Evolutionary conservation across 177 flowering plant species (phyloP).

Genomic region (Vitis hybrid): DNA sequence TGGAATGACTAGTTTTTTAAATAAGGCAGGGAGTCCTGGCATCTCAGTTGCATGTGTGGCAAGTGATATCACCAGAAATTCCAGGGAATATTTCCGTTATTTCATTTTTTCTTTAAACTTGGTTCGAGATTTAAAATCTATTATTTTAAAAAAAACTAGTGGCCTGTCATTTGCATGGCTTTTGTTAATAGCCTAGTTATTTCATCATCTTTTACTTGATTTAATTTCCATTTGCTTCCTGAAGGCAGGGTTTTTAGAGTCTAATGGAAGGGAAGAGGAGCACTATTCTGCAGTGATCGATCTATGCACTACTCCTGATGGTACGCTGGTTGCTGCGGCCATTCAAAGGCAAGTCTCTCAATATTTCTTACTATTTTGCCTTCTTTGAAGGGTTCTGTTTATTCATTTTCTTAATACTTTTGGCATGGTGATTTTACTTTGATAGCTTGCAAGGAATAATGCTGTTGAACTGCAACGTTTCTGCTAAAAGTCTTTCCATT

Average conservation of each 20-base stretch:
- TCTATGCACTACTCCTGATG: slow-evolving; percentile 57
- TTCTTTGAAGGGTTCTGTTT: neutral
- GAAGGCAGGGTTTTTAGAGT: slow-evolving; percentile 66
- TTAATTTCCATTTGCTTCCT: slow-evolving; percentile 19
- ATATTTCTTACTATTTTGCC: neutral
- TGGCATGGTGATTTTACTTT: slow-evolving; percentile 9
- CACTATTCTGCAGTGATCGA: slow-evolving; percentile 58
- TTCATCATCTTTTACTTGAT: neutral
- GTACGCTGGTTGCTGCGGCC: slow-evolving; percentile 71
- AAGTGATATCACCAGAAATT: neutral
- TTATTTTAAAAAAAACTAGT: too few species aligned
- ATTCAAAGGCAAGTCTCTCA: slow-evolving; percentile 59
- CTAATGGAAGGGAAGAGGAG: slow-evolving; percentile 42
- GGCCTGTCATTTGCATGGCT: neutral
- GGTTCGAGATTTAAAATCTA: neutral
- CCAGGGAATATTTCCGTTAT: neutral
- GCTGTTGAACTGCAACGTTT: slow-evolving; percentile 60
- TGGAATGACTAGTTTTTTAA: neutral
- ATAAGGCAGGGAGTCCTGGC: neutral
- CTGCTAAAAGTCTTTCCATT: slow-evolving; percentile 49
- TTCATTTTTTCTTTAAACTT: neutral
- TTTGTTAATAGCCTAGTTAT: neutral
- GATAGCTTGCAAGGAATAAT: slow-evolving; percentile 72
- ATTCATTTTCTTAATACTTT: slow-evolving; percentile 2
- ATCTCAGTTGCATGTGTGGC: neutral